Evolutionary conservation across 2,329 filamentous ascomycete species (phyloP).

Genomic region (Apiospora marii): DNA sequence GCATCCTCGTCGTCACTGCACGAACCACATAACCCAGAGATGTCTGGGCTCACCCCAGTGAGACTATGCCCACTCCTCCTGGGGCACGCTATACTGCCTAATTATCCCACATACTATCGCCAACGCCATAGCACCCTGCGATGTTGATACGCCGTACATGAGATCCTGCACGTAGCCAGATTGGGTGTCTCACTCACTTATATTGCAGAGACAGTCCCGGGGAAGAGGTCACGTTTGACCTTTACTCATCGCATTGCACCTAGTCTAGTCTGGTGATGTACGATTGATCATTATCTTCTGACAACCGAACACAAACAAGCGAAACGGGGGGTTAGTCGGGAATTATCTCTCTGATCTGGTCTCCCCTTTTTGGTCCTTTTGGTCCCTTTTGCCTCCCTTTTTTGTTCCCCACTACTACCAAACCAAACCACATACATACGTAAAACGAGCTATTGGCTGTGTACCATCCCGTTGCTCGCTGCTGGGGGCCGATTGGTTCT

Average conservation of each 20-base stretch:
- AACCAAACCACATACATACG: too few relatives aligned
- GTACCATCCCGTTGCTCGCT: too few relatives aligned
- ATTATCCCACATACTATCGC: not conserved
- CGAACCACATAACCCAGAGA: too few relatives aligned
- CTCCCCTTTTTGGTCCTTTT: not conserved
- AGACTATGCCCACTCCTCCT: not conserved
- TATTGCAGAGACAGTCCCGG: constrained; percentile 4
- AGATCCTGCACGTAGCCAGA: constrained; percentile 13
- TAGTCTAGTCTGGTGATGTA: not conserved
- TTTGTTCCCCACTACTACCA: not conserved
- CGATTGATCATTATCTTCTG: not conserved
- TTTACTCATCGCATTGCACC: not conserved
- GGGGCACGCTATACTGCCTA: not conserved
- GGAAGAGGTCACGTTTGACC: not conserved
- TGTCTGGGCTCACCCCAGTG: too few relatives aligned
- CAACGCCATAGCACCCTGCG: not conserved
- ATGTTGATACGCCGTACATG: constrained; percentile 2
- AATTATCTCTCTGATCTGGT: not conserved
- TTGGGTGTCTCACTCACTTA: constrained; percentile 17
- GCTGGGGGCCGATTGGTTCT: too few relatives aligned
- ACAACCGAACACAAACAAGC: not conserved
- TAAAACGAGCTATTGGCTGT: too few relatives aligned
- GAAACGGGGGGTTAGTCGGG: not conserved
- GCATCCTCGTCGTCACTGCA: too few relatives aligned
- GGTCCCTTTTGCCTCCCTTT: not conserved